Evolutionary conservation across 2,329 filamentous ascomycete species (phyloP).

Genomic region (Botrytis aclada): DNA sequence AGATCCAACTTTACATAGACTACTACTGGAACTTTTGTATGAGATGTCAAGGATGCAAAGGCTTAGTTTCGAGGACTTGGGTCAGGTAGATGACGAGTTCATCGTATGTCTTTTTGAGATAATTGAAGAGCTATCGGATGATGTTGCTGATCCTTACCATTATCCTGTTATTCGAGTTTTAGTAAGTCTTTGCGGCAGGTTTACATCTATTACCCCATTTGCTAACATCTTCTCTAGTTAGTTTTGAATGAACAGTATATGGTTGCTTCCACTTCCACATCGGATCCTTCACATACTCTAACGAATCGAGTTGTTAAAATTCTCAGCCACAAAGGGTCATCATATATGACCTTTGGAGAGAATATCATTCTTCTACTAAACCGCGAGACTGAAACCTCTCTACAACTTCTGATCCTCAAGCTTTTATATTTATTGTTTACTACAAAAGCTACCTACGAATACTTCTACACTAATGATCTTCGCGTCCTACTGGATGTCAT

Average conservation of each 20-base stretch:
- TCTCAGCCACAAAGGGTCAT: slow-evolving; percentile 73
- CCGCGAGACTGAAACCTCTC: slow-evolving; percentile 87
- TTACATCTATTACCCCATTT: neutral
- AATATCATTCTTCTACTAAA: slow-evolving; percentile 96
- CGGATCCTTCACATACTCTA: slow-evolving; percentile 47
- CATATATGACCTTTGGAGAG: slow-evolving; percentile 92
- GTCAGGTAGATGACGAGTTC: slow-evolving; percentile 76
- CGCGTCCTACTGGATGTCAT: slow-evolving; percentile 94
- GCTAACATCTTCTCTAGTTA: slow-evolving; percentile 54
- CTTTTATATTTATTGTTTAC: slow-evolving; percentile 94
- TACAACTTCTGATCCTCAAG: slow-evolving; percentile 95
- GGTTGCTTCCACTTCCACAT: slow-evolving; percentile 58
- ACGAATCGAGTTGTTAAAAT: slow-evolving; percentile 95
- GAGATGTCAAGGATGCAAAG: slow-evolving; percentile 94
- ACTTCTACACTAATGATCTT: slow-evolving; percentile 97
- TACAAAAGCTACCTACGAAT: slow-evolving; percentile 86
- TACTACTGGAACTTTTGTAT: slow-evolving; percentile 85
- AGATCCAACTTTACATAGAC: slow-evolving; percentile 70
- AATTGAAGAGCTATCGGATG: slow-evolving; percentile 83
- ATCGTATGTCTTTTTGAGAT: slow-evolving; percentile 79
- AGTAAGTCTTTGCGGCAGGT: slow-evolving; percentile 50
- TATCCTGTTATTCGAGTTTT: slow-evolving; percentile 92
- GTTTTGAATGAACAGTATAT: slow-evolving; percentile 99
- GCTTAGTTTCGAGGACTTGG: slow-evolving; percentile 71
- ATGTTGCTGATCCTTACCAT: slow-evolving; percentile 89